A percentile compares a stretch with the other conserved stretches of the same genome.
Evolutionary conservation across 192 early-diverging fungal genomes (phyloP).

Genomic region (Endogone sp.): DNA sequence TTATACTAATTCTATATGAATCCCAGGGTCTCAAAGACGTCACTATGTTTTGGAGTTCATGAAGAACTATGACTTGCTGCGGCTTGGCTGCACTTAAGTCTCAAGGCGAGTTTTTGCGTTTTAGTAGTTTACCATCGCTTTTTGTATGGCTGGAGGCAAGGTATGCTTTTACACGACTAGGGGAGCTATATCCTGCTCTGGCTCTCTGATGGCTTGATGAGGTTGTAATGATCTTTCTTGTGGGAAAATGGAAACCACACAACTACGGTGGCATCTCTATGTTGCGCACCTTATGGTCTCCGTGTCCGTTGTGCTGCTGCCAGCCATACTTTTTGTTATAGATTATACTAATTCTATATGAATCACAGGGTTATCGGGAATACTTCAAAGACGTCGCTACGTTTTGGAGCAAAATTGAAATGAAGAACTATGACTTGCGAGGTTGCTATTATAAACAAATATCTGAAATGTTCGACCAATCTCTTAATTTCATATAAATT

Average conservation of each 20-base stretch:
- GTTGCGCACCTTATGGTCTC: conserved; percentile 15
- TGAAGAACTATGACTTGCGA: conserved; percentile 2
- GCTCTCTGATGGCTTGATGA: conserved; percentile 14
- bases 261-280: conserved; percentile 11
- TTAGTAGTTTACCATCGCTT: background rate
- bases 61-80: conserved; percentile 8
- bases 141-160: conserved; percentile 3
- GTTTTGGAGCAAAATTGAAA: conserved; percentile 23
- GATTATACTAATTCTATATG: conserved; percentile 5
- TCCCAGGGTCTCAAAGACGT: conserved; percentile 15
- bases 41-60: conserved; percentile 13
- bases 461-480: no score
- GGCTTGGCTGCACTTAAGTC: conserved; percentile 10
- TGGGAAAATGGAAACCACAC: conserved; percentile 10
- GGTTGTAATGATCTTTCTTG: conserved; percentile 10
- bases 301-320: conserved; percentile 11
- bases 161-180: no score
- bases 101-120: conserved; percentile 2
- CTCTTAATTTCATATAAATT: no score
- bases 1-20: conserved; percentile 13
- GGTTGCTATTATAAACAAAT: no score
- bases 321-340: background rate
- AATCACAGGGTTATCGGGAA: conserved; percentile 1
- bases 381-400: background rate
- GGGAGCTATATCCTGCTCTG: no score